Conservation (phyloP, 2,329 filamentous ascomycete genomes). For the Geosmithia putterillii region DNA sequence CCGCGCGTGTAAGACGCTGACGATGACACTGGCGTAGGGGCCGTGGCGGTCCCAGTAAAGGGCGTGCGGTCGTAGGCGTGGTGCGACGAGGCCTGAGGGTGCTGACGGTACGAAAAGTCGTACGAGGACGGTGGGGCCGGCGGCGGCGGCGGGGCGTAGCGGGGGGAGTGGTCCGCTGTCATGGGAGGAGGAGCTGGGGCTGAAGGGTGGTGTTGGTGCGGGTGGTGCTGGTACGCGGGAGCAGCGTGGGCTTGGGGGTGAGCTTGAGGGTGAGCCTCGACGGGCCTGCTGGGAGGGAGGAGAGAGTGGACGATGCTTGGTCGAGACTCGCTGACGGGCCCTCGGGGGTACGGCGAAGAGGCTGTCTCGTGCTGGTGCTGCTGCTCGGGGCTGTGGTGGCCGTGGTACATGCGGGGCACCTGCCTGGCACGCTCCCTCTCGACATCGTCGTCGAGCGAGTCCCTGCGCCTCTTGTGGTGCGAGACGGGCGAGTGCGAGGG, state of each 20-base stretch:
- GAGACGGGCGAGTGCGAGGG: constrained; percentile 29
- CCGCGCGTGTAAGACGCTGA: no score
- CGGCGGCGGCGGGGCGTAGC: background rate
- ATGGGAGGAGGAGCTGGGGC: no score
- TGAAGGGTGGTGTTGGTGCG: no score
- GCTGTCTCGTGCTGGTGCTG: no score
- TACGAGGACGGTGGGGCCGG: background rate
- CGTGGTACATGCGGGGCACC: constrained; percentile 33
- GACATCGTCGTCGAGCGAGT: constrained; percentile 26
- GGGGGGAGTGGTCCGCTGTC: background rate
- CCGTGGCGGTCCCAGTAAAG: background rate
- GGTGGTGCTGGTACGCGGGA: no score
- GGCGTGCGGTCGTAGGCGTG: background rate
- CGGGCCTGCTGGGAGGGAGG: no score
- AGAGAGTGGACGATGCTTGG: no score
- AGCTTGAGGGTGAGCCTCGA: no score
- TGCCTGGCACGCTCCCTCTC: constrained; percentile 27
- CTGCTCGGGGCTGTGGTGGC: constrained; percentile 12
- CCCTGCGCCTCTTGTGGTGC: constrained; percentile 30
- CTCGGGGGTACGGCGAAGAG: no score
- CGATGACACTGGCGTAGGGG: background rate
- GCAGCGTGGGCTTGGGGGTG: no score
- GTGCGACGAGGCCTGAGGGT: background rate
- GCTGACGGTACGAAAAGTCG: background rate
- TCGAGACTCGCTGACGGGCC: no score